These are phyloP conservation scores for Leishmania amazonensis DNA, from an alignment of 208 protist species.

Conservation along the genomic window DNA sequence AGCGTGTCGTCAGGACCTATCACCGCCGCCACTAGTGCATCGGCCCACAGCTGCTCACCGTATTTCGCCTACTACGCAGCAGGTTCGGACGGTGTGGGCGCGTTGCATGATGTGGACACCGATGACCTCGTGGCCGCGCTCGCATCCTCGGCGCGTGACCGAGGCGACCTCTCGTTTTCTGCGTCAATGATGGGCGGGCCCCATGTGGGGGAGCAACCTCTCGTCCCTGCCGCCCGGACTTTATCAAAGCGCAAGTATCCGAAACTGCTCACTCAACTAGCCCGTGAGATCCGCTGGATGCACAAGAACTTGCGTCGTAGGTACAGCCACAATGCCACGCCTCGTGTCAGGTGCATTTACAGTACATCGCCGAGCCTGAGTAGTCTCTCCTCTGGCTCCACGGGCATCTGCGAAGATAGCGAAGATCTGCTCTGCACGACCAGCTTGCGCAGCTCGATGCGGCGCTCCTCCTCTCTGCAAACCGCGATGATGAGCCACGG, in stretches of 20 bases:
- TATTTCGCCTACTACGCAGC: background rate
- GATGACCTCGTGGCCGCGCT: background rate
- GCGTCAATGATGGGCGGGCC: background rate
- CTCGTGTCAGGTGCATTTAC: background rate
- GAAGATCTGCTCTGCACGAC: slow-evolving; percentile 10
- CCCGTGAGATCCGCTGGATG: slow-evolving; percentile 29
- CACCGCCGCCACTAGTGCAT: background rate
- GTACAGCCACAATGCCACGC: background rate
- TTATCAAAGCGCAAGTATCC: slow-evolving; percentile 18
- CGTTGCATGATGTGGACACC: slow-evolving; percentile 1
- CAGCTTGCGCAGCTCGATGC: slow-evolving; percentile 23
- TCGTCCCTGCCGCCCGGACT: background rate
- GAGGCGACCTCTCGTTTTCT: slow-evolving; percentile 5
- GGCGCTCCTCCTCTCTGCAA: background rate
- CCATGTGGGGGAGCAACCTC: background rate
- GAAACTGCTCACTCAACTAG: slow-evolving; percentile 22
- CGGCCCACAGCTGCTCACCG: background rate
- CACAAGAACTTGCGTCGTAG: slow-evolving; percentile 20
- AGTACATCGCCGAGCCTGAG: background rate
- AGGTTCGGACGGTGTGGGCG: slow-evolving; percentile 2
- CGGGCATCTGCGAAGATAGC: background rate
- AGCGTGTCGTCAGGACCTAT: background rate
- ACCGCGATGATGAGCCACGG: background rate
- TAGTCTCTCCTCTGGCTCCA: background rate
- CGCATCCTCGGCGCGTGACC: background rate